Conservation (phyloP, 2,329 filamentous ascomycete species). For the Seiridium unicorne region DNA sequence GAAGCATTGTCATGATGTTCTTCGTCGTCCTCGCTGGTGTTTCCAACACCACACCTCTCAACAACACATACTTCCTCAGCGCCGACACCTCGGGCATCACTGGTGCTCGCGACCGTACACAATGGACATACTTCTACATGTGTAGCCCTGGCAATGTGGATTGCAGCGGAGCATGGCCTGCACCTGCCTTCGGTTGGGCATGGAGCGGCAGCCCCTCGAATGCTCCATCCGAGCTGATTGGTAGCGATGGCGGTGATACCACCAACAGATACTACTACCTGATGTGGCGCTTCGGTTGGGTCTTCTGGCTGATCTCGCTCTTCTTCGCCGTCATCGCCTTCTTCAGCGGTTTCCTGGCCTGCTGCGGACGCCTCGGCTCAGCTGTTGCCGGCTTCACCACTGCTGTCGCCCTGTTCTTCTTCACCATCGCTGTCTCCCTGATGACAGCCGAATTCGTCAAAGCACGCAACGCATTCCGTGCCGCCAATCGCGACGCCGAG, state of each 20-base stretch:
- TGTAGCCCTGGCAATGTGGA: conserved; percentile 65
- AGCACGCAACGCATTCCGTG: conserved; percentile 65
- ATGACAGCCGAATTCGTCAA: conserved; percentile 73
- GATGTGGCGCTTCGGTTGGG: conserved; percentile 89
- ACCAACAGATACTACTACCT: conserved; percentile 69
- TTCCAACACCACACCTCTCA: conserved; percentile 52
- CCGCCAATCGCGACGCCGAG: conserved; percentile 51
- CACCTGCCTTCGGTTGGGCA: conserved; percentile 71
- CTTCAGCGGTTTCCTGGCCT: conserved; percentile 66
- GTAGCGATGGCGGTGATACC: conserved; percentile 53
- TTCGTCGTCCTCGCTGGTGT: conserved; percentile 59
- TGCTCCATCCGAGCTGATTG: conserved; percentile 44
- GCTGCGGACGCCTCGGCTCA: conserved; percentile 69
- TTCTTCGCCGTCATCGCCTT: conserved; percentile 73
- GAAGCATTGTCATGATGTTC: conserved; percentile 52
- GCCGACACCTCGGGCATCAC: conserved; percentile 73
- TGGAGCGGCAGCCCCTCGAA: conserved; percentile 49
- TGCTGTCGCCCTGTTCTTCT: conserved; percentile 65
- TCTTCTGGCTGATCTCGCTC: conserved; percentile 81
- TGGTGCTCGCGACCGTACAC: conserved; percentile 63
- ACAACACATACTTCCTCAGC: conserved; percentile 81
- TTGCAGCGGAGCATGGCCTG: conserved; percentile 63
- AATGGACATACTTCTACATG: conserved; percentile 91
- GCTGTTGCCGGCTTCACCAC: conserved; percentile 62
- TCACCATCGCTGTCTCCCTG: conserved; percentile 62